Base-by-base conservation (phyloP, 1,284 basidiomycete species). In the Ceratobasidium sp. region DNA sequence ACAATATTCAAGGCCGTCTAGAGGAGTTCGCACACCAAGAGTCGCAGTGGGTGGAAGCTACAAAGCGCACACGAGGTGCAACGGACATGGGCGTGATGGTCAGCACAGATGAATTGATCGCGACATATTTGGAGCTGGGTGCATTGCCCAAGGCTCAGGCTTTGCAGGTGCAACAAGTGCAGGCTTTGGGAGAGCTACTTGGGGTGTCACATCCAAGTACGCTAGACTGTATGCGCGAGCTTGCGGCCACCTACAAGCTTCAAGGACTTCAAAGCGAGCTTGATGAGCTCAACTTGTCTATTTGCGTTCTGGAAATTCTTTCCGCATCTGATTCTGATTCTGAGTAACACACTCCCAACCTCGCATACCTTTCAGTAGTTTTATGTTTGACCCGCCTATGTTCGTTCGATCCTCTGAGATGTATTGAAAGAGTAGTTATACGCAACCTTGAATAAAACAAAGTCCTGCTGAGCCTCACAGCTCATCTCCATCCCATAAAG, bases 131-230 rank as follows among this genome's bases (percentile, higher is more conserved):
- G 6, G 64, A 52, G 9, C 50, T 38, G 11, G 64, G 64, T 13
- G 11, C 18, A 28, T 32, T 18, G 16, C 16, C 26, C n/a, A 23
- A 71, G 35, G 67, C 67, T 13, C 35, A 21, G 35, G 9, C 32
- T 13, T 26, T 71, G 43, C 41, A 46, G 41, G 44, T 4, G 8
- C 38, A 58, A 21, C 54, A 46, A 41, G 9, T 59, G 9, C 32
- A 57, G 32, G 18, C 44, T 13, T 38, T 14, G 46, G 28, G 35
- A 6, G 32, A 32, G 44, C 11, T 43, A 1, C 28, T 46, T 14
- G 67, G 67, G 41, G 18, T 43, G 14, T 26, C 21, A 28, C 67
- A 59, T 23, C 52, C 52, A 4, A 35, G 21, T 16, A 71, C 67
- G 28, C 55, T 58, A 4, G 5, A n/a, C n/a, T 4, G 26, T n/a